A percentile compares a stretch with the other conserved stretches of the same genome.
Conservation (phyloP, 495 filamentous ascomycete genomes). For the Trypethelium eluteriae region DNA sequence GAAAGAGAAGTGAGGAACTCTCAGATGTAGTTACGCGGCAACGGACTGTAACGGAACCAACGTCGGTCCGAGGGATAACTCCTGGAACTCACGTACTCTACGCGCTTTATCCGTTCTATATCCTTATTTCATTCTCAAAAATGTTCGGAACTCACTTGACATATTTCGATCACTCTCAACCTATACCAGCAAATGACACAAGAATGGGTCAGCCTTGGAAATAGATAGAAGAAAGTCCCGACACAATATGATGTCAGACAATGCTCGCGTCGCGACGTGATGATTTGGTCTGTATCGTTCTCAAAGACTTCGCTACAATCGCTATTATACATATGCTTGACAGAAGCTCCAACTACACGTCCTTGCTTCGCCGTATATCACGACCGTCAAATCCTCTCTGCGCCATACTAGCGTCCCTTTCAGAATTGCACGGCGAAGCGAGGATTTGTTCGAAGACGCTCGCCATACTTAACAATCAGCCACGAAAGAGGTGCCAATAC, state of each 20-base stretch:
- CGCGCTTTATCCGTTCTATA: neutral
- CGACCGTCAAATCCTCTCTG: neutral
- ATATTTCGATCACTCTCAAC: neutral
- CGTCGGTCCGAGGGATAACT: no score
- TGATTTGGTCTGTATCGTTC: neutral
- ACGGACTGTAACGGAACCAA: no score
- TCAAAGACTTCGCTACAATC: neutral
- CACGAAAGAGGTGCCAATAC: conserved; percentile 14
- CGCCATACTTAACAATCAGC: conserved; percentile 7
- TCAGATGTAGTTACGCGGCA: no score
- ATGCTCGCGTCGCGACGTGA: neutral
- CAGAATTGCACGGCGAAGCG: neutral
- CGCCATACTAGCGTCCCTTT: neutral
- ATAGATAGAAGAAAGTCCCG: neutral
- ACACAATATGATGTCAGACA: neutral
- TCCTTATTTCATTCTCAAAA: neutral
- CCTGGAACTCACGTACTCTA: neutral
- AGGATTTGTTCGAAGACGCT: conserved; percentile 1
- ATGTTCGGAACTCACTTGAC: neutral
- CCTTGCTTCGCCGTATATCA: neutral
- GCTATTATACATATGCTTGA: neutral
- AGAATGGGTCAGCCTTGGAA: neutral
- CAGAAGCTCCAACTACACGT: neutral
- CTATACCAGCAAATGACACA: neutral
- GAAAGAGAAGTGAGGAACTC: no score